phyloP scores from a whole-genome alignment of 495 filamentous ascomycete species.

The Daldinia caldariorum region DNA sequence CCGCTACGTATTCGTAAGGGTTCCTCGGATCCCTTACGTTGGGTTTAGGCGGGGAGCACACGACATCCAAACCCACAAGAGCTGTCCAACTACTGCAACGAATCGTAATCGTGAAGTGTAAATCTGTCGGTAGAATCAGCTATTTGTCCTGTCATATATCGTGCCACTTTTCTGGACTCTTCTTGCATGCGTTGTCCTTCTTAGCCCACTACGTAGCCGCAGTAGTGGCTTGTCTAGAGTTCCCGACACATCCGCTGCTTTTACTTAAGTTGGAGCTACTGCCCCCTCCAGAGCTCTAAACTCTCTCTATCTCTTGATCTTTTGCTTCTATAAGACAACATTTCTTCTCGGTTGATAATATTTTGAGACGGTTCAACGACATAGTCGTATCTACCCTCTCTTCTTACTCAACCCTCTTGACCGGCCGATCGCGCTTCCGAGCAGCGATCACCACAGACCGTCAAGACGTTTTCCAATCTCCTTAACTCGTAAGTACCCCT shows the following conservation, averaged over 20 bases:
- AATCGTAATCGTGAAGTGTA: conserved; percentile 39
- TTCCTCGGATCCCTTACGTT: conserved; percentile 1
- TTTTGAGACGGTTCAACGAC: conserved; percentile 6
- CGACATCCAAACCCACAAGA: conserved; percentile 25
- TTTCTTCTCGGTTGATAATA: background rate
- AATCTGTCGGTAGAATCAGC: conserved; percentile 11
- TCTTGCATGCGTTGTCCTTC: conserved; percentile 36
- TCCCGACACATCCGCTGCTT: conserved; percentile 32
- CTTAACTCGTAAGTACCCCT: conserved; percentile 77
- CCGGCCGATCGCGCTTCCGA: conserved; percentile 61
- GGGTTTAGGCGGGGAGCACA: conserved; percentile 28
- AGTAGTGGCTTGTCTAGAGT: conserved; percentile 29
- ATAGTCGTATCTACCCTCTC: conserved; percentile 8
- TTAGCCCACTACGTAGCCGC: conserved; percentile 22
- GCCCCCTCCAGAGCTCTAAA: conserved; percentile 5
- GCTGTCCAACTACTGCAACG: conserved; percentile 26
- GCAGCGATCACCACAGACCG: conserved; percentile 67
- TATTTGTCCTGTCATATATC: conserved; percentile 22
- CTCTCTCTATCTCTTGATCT: conserved; percentile 1
- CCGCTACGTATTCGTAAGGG: conserved; percentile 20
- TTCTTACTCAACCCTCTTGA: conserved; percentile 37
- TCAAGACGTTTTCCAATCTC: conserved; percentile 91
- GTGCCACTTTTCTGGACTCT: conserved; percentile 31
- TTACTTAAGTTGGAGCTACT: conserved; percentile 21
- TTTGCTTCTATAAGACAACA: background rate